A percentile compares a stretch with the other conserved stretches of the same genome.
Conservation (phyloP, 2,329 filamentous ascomycete genomes). For the Neonectria faginata region DNA sequence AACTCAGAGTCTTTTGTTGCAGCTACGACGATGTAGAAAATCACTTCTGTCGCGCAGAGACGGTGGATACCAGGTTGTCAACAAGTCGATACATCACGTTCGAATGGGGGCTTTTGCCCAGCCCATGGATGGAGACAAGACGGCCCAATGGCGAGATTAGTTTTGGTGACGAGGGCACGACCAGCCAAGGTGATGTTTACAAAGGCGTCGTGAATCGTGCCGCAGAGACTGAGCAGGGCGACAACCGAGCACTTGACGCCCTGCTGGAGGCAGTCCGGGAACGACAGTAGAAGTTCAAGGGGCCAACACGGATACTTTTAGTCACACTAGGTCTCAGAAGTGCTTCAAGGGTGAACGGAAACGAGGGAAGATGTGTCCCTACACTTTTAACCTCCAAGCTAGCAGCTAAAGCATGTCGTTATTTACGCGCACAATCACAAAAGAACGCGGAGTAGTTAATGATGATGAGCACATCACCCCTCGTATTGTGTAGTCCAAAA, state of each 20-base stretch:
- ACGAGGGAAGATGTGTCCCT: too few relatives aligned
- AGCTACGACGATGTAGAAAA: too few relatives aligned
- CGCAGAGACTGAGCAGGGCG: background rate
- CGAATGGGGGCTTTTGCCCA: background rate
- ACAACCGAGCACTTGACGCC: background rate
- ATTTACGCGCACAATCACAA: too few relatives aligned
- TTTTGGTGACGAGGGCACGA: background rate
- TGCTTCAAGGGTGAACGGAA: too few relatives aligned
- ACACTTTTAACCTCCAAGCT: too few relatives aligned
- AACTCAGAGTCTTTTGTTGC: slow-evolving; percentile 33
- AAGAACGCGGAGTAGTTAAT: too few relatives aligned
- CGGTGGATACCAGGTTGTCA: background rate
- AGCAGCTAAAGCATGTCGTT: too few relatives aligned
- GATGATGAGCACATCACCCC: too few relatives aligned
- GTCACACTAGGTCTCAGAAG: too few relatives aligned
- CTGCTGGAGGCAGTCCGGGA: background rate
- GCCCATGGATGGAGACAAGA: background rate
- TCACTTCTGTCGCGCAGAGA: background rate
- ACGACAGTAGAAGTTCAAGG: background rate
- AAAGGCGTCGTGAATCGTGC: background rate
- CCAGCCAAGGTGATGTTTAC: background rate
- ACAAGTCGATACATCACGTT: background rate
- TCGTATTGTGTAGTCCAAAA: too few relatives aligned
- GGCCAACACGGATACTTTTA: too few relatives aligned
- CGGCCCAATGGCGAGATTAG: background rate